Evolutionary conservation across 805 yeast genomes (phyloP), one percentile per base, ranked within the genome.

Genomic region (Candida ponderosae): DNA sequence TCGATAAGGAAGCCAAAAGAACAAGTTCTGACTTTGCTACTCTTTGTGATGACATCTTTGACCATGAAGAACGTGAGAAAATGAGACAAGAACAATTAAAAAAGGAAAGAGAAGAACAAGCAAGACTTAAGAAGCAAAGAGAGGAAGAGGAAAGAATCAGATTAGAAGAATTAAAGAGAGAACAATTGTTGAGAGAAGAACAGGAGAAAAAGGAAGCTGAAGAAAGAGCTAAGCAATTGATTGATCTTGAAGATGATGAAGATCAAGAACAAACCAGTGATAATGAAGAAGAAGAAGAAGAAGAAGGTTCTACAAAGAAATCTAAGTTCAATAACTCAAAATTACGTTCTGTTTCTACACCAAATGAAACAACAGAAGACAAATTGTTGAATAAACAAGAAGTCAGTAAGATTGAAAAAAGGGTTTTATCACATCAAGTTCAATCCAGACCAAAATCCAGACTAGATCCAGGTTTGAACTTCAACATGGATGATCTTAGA

Each of bases 1-100:
- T 81, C 57, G 84, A 80, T 48, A 76, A 73, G 49, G 85, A 78
- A 54, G 79, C 87, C 6, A 80, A 74, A 58, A 69, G 93, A 57
- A 80, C 89, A 2, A 77, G 85, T 28, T 78, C 85, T 14, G 83
- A 82, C 43, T 82, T 82, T 64, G 93, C 88, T 11, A 72, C 82
- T 3, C 63, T 82, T 31, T 80, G 87, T 64, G 90, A 82, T 60
- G 78, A 75, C 57, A 75, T 82, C 40, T 82, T 82, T 65, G 81
- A 75, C 48, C 82, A 80, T 56, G 88, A 80, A 50, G 72, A 70
- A 45, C 75, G 69, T 36, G 83, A 77, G 41, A 78, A 72, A 51
- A 60, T 69, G 46, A 74, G 68, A 70, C 68, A 57, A 40, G 67
- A 60, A 31, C 46, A 48, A 34, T 38, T 43, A n/a, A 40, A 34